Base-by-base conservation (phyloP, 2,329 filamentous ascomycete species). In the Aspergillus arachidicola region DNA sequence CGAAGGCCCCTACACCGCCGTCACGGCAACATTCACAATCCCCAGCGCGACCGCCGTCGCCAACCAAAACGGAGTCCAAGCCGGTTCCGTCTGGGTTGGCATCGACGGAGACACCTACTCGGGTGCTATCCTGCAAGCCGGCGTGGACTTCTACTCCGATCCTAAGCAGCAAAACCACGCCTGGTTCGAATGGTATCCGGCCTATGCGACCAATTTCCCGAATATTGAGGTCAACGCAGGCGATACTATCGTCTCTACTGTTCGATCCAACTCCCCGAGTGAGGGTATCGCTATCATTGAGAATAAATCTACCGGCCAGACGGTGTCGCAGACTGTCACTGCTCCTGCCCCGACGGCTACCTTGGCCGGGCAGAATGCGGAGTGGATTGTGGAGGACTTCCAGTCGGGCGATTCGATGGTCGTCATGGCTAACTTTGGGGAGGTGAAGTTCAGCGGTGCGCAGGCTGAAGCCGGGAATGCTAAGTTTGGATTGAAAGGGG, bases 321-420 rank as follows among this genome's bases (percentile, higher is more conserved):
- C 70, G 5, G 85, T 85, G 32, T 81, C 79, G 19, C 83, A 89
- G 75, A 80, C 76, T 4, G 83, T 88, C 73, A 76, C 69, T 46
- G 78, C 76, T 58, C 76, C 85, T 57, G 73, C 72, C 0, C 73
- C 73, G 3, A 70, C 73, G 6, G 68, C 72, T n/a, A 76, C 73
- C 5, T 80, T 88, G 16, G 85, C 82, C 69, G 79, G 85, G 69
- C 82, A 82, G 68, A 87, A 87, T 64, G 86, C 85, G 12, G 86
- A 89, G 71, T 89, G 86, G 86, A 88, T 89, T 67, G 85, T 88
- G 16, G 86, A 88, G 76, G 84, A 85, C 62, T 85, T 83, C 66
- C 74, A 80, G 63, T 66, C 72, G 3, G 74, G 76, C 45, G 65
- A 67, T 45, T 64, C 68, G 2, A 77, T 82, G 58, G 81, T 86